A percentile compares a stretch with the other conserved stretches of the same genome.
phyloP scores from a whole-genome alignment of 768 basidiomycete species.

The Naematelia encephala region DNA sequence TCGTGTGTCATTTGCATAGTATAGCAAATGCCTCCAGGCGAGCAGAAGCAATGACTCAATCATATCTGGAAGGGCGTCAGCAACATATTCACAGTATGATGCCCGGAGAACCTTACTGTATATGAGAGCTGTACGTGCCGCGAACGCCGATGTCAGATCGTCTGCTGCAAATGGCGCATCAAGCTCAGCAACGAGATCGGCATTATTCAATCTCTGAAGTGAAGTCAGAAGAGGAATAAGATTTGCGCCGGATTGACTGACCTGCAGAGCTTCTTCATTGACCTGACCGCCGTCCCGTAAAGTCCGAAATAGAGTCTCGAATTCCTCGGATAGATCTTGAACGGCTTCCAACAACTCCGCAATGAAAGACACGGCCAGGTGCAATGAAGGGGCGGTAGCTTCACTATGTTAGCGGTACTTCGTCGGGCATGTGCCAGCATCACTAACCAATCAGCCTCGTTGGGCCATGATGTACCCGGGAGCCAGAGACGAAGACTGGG shows the following conservation, averaged over 20 bases:
- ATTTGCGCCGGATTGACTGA: not conserved
- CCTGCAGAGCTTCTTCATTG: not conserved
- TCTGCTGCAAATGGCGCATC: constrained; percentile 6
- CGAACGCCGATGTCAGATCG: constrained; percentile 12
- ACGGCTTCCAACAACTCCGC: constrained; percentile 28
- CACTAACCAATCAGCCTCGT: constrained; percentile 4
- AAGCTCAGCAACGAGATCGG: not conserved
- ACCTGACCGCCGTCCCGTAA: not conserved
- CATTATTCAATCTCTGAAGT: not conserved
- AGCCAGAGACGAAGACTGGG: constrained; percentile 41
- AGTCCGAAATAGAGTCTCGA: constrained; percentile 8
- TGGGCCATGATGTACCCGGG: not conserved
- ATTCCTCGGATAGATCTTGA: constrained; percentile 26
- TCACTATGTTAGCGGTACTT: constrained; percentile 12
- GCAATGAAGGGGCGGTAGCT: constrained; percentile 39
- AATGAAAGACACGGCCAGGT: constrained; percentile 24
- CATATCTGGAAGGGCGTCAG: constrained; percentile 27
- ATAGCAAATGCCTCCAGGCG: constrained; percentile 42
- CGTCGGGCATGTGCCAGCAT: constrained; percentile 14
- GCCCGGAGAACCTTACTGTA: constrained; percentile 35
- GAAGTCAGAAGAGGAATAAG: not conserved
- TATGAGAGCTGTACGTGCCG: constrained; percentile 17
- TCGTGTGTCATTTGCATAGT: constrained; percentile 40
- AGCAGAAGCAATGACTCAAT: constrained; percentile 39
- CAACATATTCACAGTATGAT: not conserved